Percentiles rank a stretch among this genome's conserved stretches.
Conservation (phyloP, 2,329 filamentous ascomycete species). For the Zasmidium angulare region DNA sequence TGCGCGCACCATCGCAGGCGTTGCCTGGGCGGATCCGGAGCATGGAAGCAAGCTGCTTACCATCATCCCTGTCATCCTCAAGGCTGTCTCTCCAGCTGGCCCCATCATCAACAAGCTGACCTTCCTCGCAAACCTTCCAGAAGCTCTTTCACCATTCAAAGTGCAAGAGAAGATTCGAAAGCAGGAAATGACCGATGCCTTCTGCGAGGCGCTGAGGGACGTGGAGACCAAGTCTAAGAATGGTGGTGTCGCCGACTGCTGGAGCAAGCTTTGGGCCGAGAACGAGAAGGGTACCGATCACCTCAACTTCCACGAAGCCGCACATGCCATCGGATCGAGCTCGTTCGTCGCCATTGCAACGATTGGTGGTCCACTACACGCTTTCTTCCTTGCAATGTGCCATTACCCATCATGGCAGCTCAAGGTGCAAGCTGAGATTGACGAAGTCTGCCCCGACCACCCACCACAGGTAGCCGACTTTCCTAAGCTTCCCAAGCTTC, state of each 20-base stretch:
- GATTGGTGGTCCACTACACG: slow-evolving; percentile 35
- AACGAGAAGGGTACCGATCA: slow-evolving; percentile 33
- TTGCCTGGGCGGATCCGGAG: slow-evolving; percentile 35
- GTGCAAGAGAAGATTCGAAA: slow-evolving; percentile 29
- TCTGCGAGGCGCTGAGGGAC: slow-evolving; percentile 34
- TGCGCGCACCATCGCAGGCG: slow-evolving; percentile 33
- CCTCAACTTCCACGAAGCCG: slow-evolving; percentile 34
- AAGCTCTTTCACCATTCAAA: slow-evolving; percentile 34
- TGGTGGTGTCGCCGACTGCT: slow-evolving; percentile 27
- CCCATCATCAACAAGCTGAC: slow-evolving; percentile 37
- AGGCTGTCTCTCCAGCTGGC: slow-evolving; percentile 35
- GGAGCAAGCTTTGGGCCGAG: slow-evolving; percentile 35
- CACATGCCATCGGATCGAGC: slow-evolving; percentile 35
- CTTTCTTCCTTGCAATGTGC: slow-evolving; percentile 36
- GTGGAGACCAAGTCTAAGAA: slow-evolving; percentile 28
- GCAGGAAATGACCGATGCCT: slow-evolving; percentile 34
- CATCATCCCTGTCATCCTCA: slow-evolving; percentile 35
- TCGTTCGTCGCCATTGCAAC: slow-evolving; percentile 37
- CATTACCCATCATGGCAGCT: slow-evolving; percentile 34
- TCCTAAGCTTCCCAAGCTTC: slow-evolving; percentile 33
- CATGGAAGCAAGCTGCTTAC: slow-evolving; percentile 36
- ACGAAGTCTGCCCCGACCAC: slow-evolving; percentile 34
- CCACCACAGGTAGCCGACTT: slow-evolving; percentile 33
- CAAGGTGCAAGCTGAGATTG: slow-evolving; percentile 33
- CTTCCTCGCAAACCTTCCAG: slow-evolving; percentile 33